Evolutionary conservation across 2,329 filamentous ascomycete genomes (phyloP), one percentile per base, ranked within the genome.

Genomic region (Remersonia thermophila): DNA sequence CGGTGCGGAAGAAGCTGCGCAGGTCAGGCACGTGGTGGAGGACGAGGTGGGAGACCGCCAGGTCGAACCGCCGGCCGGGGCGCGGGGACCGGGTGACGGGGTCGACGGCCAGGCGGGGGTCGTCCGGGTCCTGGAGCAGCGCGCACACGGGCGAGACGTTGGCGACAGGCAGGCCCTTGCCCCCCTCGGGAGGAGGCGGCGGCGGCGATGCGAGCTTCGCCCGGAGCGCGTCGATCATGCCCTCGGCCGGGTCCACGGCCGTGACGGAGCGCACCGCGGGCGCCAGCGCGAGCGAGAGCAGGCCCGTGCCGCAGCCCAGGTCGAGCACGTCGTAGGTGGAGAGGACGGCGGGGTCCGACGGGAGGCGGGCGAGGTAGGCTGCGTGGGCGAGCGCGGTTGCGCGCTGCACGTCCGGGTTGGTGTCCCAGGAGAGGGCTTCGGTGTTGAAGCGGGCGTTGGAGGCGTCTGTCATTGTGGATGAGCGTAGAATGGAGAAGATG

Each of bases 301-400:
- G 60, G 7, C 70, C 70, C 3, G 70, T 74, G 33, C 70, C 70
- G 44, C 67, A 71, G 35, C 70, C 70, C 13, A 74, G 62, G 51
- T 74, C 71, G 3, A 75, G 63, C 7, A 73, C 59, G 38, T 69
- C 58, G 18, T 65, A 49, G 11, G 50, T 47, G 25, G 34, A 44
- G 37, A 5, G 47, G 36, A 14, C 47, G 32, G 4, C 36, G 35
- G 52, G 43, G 20, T 27, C 25, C 5, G 41, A 51, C 1, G 62
- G 60, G 3, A 64, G 50, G 29, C 52, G 48, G 5, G 49, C 39
- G 17, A 64, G 51, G 27, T 73, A 62, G 11, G 66, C 63, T 23
- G 62, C 49, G 29, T 63, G 57, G 0, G 67, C 68, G 13, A 56
- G 55, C 3, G 56, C 48, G 8, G 61, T 63, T 15, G 62, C 60